Conservation (phyloP, 805 yeast species). For the Schwanniomyces yamadae region DNA sequence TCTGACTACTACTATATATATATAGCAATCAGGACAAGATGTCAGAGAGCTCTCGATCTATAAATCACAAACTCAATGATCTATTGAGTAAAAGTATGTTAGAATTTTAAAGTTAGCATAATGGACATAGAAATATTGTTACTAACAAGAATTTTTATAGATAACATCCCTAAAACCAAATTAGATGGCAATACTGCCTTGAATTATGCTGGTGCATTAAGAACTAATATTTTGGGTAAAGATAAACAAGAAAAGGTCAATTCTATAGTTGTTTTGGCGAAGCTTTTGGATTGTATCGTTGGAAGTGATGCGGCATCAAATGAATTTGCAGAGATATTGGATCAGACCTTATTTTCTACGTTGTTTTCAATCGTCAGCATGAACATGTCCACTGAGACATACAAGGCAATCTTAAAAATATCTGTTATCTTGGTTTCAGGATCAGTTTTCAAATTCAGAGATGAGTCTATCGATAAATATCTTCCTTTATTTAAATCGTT, state of each 20-base stretch:
- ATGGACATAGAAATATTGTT: neutral
- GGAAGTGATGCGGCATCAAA: constrained; percentile 41
- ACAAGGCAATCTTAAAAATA: constrained; percentile 45
- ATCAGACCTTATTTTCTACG: constrained; percentile 38
- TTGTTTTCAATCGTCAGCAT: constrained; percentile 41
- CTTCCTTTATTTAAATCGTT: constrained; percentile 36
- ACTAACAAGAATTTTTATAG: constrained; percentile 10
- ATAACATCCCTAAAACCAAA: constrained; percentile 26
- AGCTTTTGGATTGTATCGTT: constrained; percentile 44
- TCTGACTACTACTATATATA: too few relatives aligned
- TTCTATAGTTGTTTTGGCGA: constrained; percentile 54
- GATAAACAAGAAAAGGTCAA: constrained; percentile 52
- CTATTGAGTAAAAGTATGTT: constrained; percentile 36
- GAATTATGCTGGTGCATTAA: constrained; percentile 36
- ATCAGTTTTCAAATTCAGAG: constrained; percentile 37
- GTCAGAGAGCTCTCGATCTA: constrained; percentile 42
- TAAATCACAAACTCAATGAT: constrained; percentile 45
- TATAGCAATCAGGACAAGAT: too few relatives aligned
- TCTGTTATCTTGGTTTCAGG: constrained; percentile 44
- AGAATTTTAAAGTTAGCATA: neutral
- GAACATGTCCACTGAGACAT: constrained; percentile 45
- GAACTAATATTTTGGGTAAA: constrained; percentile 42
- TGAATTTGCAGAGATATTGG: constrained; percentile 34
- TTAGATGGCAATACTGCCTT: constrained; percentile 34
- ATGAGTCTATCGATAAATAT: constrained; percentile 34